Evolutionary conservation across 441 rosid species (phyloP), one percentile per base, ranked within the genome.

Genomic region (Isatis lusitanica): DNA sequence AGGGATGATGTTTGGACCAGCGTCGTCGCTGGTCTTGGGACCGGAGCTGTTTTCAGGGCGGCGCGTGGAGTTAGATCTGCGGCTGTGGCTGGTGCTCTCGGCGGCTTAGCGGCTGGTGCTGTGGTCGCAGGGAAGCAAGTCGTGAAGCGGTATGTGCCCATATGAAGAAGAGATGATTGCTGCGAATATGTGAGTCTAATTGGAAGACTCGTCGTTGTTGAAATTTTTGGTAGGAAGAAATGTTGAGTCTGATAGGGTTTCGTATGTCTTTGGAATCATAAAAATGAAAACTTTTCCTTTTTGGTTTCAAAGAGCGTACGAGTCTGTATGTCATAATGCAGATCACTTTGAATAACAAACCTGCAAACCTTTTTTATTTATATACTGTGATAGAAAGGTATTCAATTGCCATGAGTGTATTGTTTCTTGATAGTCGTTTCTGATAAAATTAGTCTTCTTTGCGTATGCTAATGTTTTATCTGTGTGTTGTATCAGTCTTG

Each of bases 51-150:
- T 5, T 91, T 81, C 52, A 81, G 95, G 67, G 98, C 98, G 21
- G 98, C 98, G 1, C 80, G 96, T 51, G 98, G 98, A 9, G 83
- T 90, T 17, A 85, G 97, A 76, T 91, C 97, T 12, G 98, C 98
- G 2, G 98, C 98, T 12, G 95, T 94, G 17, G 98, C 97, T 0
- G 98, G 98, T 9, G 98, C 97, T 1, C 83, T 94, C 10, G 97
- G 98, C 30, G 98, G 97, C 0, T 16, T 87, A 30, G 95, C 90
- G 2, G 98, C 98, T 0, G 98, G 95, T 0, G 83, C 87, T 0
- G 92, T 79, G 30, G 97, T 89, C 21, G 91, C 94, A 0, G 98
- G 90, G 58, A 94, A 92, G 79, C 95, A 90, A 80, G 75, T 81
- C 7, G 44, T 83, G 80, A 94, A 88, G 88, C 87, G 96, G 81